A percentile compares a stretch with the other conserved stretches of the same genome.
These are phyloP conservation scores for Morella rubra DNA, from an alignment of 306 rosid species.

Conservation along the genomic window DNA sequence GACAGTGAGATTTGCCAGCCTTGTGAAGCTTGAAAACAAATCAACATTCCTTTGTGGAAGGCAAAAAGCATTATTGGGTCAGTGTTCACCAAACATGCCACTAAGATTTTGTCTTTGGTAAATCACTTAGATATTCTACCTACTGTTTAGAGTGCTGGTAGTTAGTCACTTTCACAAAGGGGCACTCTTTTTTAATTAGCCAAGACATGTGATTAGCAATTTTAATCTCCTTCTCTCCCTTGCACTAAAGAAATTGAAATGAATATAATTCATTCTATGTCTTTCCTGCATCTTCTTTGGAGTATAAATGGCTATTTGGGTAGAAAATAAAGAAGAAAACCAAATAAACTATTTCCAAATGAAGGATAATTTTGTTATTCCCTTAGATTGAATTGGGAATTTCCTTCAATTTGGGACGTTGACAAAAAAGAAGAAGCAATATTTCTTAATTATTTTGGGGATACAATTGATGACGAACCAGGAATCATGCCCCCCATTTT, in stretches of 20 bases:
- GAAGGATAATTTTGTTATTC: too few relatives aligned
- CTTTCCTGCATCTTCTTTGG: too few relatives aligned
- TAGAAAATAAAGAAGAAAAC: too few relatives aligned
- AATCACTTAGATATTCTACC: not conserved
- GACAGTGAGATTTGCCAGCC: not conserved
- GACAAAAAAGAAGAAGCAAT: too few relatives aligned
- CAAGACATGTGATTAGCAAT: not conserved
- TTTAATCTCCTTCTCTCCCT: not conserved
- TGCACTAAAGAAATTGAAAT: not conserved
- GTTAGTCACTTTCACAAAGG: conserved; percentile 1
- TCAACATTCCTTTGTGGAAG: not conserved
- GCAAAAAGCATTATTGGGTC: not conserved
- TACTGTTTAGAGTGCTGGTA: not conserved
- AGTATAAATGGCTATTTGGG: too few relatives aligned
- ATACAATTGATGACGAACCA: not conserved
- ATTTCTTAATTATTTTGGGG: not conserved
- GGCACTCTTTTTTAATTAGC: not conserved
- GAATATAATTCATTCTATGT: too few relatives aligned
- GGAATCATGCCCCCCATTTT: conserved; percentile 4
- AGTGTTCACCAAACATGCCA: not conserved
- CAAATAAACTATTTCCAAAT: too few relatives aligned
- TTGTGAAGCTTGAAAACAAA: too few relatives aligned
- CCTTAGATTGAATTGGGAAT: too few relatives aligned
- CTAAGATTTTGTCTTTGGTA: not conserved
- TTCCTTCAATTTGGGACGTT: too few relatives aligned